Evolutionary conservation across 805 yeast species (phyloP).

Genomic region (Yarrowia sp.): DNA sequence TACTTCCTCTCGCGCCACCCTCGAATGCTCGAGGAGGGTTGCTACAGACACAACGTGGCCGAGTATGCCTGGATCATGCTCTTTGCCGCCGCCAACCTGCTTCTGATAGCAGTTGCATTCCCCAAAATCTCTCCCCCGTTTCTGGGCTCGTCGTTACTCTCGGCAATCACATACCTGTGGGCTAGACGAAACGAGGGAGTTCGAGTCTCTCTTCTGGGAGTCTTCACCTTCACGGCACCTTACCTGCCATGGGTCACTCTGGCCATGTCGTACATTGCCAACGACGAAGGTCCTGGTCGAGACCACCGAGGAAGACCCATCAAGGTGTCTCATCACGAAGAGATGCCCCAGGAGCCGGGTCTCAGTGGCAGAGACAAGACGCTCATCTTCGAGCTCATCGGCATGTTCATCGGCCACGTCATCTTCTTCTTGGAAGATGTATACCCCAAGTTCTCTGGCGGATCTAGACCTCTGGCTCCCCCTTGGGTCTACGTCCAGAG

Average conservation of each 20-base stretch:
- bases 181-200: slow-evolving; percentile 56
- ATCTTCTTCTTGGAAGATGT: slow-evolving; percentile 54
- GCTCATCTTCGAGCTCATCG: slow-evolving; percentile 47
- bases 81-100: slow-evolving; percentile 48
- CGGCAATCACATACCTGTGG: slow-evolving; percentile 56
- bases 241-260: slow-evolving; percentile 55
- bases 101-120: slow-evolving; percentile 48
- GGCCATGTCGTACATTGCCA: slow-evolving; percentile 46
- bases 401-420: slow-evolving; percentile 56
- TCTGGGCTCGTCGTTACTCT: slow-evolving; percentile 53
- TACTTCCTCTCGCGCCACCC: slow-evolving; percentile 53
- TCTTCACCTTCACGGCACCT: slow-evolving; percentile 54
- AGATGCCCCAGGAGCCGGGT: slow-evolving; percentile 42
- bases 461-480: slow-evolving; percentile 52
- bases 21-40: slow-evolving; percentile 52
- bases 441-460: slow-evolving; percentile 52
- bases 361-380: slow-evolving; percentile 39
- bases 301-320: slow-evolving; percentile 28
- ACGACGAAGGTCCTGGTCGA: slow-evolving; percentile 40
- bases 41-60: slow-evolving; percentile 46
- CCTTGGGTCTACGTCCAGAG: slow-evolving; percentile 50
- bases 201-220: slow-evolving; percentile 53
- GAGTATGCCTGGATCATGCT: slow-evolving; percentile 54
- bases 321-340: slow-evolving; percentile 37
- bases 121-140: slow-evolving; percentile 48